A percentile compares a stretch with the other conserved stretches of the same genome.
Evolutionary conservation across 352 stramenopile genomes (phyloP).

Genomic region (Phytophthora colocasiae): DNA sequence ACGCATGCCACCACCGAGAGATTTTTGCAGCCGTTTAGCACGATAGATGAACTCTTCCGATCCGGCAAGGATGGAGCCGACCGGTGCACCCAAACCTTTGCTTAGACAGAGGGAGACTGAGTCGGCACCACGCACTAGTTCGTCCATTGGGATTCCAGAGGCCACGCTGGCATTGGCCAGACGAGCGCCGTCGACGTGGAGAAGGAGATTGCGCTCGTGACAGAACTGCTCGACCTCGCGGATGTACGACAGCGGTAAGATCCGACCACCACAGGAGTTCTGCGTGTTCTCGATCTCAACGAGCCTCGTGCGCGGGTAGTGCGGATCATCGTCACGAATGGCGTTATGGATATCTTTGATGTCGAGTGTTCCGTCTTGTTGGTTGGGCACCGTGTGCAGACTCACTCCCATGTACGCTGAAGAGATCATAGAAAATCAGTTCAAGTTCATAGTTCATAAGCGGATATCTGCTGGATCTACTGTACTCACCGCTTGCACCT

Average conservation of each 20-base stretch:
- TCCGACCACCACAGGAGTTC: constrained; percentile 95
- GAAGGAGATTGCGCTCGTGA: constrained; percentile 76
- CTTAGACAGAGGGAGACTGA: constrained; percentile 96
- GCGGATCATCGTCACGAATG: constrained; percentile 79
- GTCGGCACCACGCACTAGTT: constrained; percentile 88
- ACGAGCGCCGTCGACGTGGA: constrained; percentile 96
- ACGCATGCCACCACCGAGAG: constrained; percentile 97
- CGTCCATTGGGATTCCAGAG: constrained; percentile 63
- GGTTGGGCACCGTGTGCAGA: constrained; percentile 87
- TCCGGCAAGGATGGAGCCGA: constrained; percentile 95
- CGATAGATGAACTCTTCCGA: constrained; percentile 89
- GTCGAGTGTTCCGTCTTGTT: constrained; percentile 85
- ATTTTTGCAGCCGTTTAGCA: constrained; percentile 94
- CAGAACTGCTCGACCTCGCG: constrained; percentile 75
- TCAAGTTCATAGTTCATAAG: not conserved
- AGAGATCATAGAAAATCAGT: constrained; percentile 3
- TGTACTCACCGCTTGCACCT: constrained; percentile 74
- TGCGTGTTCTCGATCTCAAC: constrained; percentile 98
- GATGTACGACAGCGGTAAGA: constrained; percentile 90
- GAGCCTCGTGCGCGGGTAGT: constrained; percentile 88
- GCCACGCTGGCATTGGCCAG: constrained; percentile 96
- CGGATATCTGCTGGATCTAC: not conserved
- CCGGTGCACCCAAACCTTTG: constrained; percentile 95
- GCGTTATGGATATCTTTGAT: constrained; percentile 84
- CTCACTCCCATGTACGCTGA: constrained; percentile 92